Evolutionary conservation across 1,139 yeast genomes (phyloP), one percentile per base, ranked within the genome.

Genomic region (Geotrichum klebahnii): DNA sequence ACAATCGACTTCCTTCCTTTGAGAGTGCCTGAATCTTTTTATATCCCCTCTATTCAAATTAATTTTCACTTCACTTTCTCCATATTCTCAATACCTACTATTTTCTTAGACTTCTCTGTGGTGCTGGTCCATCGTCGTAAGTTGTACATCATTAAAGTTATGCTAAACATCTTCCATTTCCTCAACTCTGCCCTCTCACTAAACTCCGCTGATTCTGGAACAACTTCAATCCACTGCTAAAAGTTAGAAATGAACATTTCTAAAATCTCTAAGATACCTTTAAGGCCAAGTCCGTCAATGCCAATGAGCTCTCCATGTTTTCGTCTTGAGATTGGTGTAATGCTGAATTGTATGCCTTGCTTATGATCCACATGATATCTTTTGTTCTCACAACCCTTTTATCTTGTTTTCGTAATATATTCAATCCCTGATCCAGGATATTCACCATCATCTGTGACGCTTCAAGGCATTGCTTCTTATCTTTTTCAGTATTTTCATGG

Each of bases 261-360:
- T 2, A 10, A 19, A 19, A 17, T 16, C n/a, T 8, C n/a, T 22
- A 16, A 6, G 40, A n/a, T 22, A 50, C 53, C 42, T 42, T 36
- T 14, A 44, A 24, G 12, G 51, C 45, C 26, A 39, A 14, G 20
- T 51, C 45, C 1, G 49, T 19, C 26, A 51, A 39, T n/a, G 24
- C 36, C 26, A 47, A 14, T 6, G 51, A 29, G 6, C 32, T 22
- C n/a, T 48, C 46, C 34, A 34, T 9, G 16, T 44, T 39, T 10
- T 28, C 37, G 12, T 49, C 44, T 40, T 52, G 52, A 2, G 46
- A 36, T 12, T 45, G 51, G 32, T 52, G 53, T 12, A 49, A n/a
- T 5, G 55, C 55, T n/a, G 48, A 24, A 19, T 45, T 49, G 37
- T 52, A 52, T 6, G 52, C 41, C 37, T 49, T 48, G 34, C 52